phyloP scores from a whole-genome alignment of 1,284 basidiomycete genomes.

The Phellinidium pouzarii region DNA sequence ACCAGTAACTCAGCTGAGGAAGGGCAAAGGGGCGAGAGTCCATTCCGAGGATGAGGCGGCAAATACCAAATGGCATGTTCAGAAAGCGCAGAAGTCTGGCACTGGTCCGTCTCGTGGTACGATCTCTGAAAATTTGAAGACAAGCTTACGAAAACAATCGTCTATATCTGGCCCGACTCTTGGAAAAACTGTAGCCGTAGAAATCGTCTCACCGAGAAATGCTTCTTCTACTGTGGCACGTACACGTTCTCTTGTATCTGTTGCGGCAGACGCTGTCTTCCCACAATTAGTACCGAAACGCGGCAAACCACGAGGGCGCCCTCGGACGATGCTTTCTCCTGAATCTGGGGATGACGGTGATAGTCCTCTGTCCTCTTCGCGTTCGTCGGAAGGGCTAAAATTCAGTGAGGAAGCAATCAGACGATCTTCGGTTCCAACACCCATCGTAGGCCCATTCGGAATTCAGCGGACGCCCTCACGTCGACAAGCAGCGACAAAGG shows the following conservation, averaged over 20 bases:
- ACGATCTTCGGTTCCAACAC: slow-evolving; percentile 4
- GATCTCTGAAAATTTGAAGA: neutral
- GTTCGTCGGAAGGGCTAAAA: neutral
- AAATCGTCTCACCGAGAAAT: slow-evolving; percentile 11
- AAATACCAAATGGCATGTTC: neutral
- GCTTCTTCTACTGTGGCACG: neutral
- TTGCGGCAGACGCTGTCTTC: neutral
- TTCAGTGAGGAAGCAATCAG: neutral
- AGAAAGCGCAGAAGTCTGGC: neutral
- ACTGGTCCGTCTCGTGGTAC: neutral
- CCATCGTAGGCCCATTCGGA: slow-evolving; percentile 6
- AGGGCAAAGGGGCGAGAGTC: neutral
- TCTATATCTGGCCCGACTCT: slow-evolving; percentile 1
- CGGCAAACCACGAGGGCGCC: neutral
- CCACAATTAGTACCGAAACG: slow-evolving; percentile 9
- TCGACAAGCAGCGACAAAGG: slow-evolving; percentile 61
- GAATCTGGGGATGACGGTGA: neutral
- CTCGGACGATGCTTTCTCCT: neutral
- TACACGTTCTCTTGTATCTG: slow-evolving; percentile 1
- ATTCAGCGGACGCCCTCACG: slow-evolving; percentile 27
- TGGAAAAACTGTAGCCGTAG: slow-evolving; percentile 4
- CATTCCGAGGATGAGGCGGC: neutral
- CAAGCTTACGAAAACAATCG: slow-evolving; percentile 2
- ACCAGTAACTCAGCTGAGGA: neutral
- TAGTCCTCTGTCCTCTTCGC: neutral